Conservation (phyloP, 331 rosid species). For the Acacia pycnantha region DNA sequence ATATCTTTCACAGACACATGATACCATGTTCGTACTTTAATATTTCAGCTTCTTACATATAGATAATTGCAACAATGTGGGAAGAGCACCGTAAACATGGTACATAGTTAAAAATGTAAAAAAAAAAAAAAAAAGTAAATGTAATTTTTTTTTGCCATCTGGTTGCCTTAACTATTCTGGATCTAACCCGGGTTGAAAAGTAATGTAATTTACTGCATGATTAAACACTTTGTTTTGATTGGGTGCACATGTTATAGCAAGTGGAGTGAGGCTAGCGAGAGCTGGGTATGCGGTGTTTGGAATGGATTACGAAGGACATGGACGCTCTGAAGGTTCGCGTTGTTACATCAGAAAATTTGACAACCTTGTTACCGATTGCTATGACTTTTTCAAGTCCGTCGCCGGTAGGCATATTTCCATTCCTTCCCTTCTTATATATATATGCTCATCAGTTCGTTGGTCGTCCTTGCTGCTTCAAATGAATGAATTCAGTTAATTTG, state of each 20-base stretch:
- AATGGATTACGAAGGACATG: conserved; percentile 84
- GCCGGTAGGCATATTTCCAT: conserved; percentile 41
- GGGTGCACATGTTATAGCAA: conserved; percentile 33
- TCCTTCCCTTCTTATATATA: neutral
- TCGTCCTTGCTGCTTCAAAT: neutral
- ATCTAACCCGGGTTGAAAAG: too few species aligned
- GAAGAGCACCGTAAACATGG: too few species aligned
- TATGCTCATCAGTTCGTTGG: neutral
- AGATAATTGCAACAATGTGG: too few species aligned
- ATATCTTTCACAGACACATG: too few species aligned
- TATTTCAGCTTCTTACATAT: too few species aligned
- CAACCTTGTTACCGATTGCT: conserved; percentile 60
- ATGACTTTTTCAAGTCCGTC: conserved; percentile 54
- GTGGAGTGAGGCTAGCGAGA: conserved; percentile 58
- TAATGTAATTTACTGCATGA: too few species aligned
- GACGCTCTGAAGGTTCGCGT: conserved; percentile 74
- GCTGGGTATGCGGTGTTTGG: conserved; percentile 85
- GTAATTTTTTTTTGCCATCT: too few species aligned
- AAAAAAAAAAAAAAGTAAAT: too few species aligned
- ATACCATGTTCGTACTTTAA: too few species aligned
- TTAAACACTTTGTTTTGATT: neutral
- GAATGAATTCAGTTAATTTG: neutral
- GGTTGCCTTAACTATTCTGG: too few species aligned
- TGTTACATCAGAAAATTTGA: conserved; percentile 77
- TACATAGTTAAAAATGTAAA: too few species aligned